Evolutionary conservation across 352 stramenopile species (phyloP).

Genomic region (Globisporangium megalacanthum): DNA sequence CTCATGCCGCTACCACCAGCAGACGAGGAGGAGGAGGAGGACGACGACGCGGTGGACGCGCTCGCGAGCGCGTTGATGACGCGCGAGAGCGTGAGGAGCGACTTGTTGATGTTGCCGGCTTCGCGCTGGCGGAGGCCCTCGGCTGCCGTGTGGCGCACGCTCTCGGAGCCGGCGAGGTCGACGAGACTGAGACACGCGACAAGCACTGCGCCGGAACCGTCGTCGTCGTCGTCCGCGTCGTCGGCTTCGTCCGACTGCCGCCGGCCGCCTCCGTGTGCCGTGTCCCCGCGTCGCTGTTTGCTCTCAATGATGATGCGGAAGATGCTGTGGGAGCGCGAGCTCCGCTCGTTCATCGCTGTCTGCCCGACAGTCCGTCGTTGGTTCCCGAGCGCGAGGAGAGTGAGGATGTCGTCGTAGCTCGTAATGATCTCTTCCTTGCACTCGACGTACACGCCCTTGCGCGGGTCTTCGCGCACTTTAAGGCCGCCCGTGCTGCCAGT

Average conservation of each 20-base stretch:
- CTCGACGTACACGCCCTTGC: slow-evolving; percentile 96
- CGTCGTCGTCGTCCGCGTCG: slow-evolving; percentile 26
- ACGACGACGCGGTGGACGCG: slow-evolving; percentile 1
- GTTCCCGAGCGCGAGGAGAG: slow-evolving; percentile 62
- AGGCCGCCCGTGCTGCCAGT: slow-evolving; percentile 25
- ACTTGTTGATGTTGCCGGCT: slow-evolving; percentile 96
- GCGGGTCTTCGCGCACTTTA: slow-evolving; percentile 92
- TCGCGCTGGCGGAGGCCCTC: slow-evolving; percentile 95
- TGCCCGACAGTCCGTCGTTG: slow-evolving; percentile 52
- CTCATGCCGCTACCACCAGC: no score
- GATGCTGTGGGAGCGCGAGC: slow-evolving; percentile 76
- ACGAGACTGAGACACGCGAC: slow-evolving; percentile 96
- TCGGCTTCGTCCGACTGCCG: slow-evolving; percentile 21
- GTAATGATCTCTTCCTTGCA: slow-evolving; percentile 93
- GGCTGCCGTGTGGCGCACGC: slow-evolving; percentile 92
- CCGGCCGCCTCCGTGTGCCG: slow-evolving; percentile 11
- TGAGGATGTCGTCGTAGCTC: slow-evolving; percentile 54
- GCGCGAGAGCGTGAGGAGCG: slow-evolving; percentile 92
- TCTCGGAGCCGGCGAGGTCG: slow-evolving; percentile 97
- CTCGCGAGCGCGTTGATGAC: slow-evolving; percentile 89
- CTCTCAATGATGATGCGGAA: slow-evolving; percentile 83
- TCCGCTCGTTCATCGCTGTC: slow-evolving; percentile 80
- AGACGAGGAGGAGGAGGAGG: no score
- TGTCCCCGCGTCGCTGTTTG: slow-evolving; percentile 36
- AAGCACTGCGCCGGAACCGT: slow-evolving; percentile 77